phyloP scores from a whole-genome alignment of 495 filamentous ascomycete genomes.

The Trichoderma parareesei region DNA sequence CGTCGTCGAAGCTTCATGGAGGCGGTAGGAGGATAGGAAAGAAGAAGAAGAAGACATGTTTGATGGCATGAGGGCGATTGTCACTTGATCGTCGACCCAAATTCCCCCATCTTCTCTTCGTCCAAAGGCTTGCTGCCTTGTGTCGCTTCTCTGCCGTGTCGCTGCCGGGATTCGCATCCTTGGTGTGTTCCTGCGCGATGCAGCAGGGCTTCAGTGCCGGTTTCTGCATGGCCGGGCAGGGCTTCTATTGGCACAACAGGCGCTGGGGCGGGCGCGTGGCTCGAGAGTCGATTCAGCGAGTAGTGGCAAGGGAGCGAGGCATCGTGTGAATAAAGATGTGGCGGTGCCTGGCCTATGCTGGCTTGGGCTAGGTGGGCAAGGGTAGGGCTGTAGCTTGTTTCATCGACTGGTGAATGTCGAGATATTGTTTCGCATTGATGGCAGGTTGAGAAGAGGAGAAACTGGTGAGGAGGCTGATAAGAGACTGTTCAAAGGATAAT shows the following conservation, averaged over 20 bases:
- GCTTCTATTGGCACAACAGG: neutral
- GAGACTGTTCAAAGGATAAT: too few relatives aligned
- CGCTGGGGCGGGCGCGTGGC: neutral
- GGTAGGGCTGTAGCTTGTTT: neutral
- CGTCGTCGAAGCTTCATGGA: neutral
- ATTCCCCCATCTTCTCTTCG: too few relatives aligned
- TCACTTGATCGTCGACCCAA: neutral
- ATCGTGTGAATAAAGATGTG: neutral
- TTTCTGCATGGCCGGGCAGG: neutral
- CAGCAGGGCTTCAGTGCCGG: neutral
- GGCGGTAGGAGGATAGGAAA: neutral
- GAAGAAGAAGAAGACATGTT: neutral
- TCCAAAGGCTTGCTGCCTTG: too few relatives aligned
- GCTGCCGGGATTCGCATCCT: neutral
- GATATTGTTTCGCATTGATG: slow-evolving; percentile 5
- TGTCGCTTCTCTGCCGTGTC: neutral
- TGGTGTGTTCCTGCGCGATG: neutral
- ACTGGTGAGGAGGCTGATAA: neutral
- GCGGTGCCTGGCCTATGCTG: neutral
- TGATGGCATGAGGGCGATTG: neutral
- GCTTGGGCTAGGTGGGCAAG: neutral
- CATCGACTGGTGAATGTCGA: neutral
- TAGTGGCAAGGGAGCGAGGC: neutral
- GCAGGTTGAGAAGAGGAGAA: neutral
- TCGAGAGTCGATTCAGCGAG: neutral